Conservation (phyloP, 306 rosid genomes). For the Styphnolobium japonicum region DNA sequence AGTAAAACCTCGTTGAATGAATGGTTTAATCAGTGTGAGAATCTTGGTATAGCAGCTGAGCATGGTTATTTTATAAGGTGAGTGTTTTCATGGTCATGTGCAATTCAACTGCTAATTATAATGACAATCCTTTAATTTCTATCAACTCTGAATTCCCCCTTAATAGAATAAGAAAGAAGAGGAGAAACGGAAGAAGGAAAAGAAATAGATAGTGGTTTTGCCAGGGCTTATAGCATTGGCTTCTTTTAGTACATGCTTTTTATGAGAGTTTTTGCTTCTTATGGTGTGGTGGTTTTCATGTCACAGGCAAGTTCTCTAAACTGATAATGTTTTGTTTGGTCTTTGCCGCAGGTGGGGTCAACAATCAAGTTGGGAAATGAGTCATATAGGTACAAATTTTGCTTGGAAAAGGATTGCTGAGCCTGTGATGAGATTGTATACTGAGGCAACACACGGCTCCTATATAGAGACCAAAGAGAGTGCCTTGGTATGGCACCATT, state of each 20-base stretch:
- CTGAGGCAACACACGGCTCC: conserved; percentile 66
- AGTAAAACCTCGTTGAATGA: conserved; percentile 43
- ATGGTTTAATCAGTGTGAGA: conserved; percentile 62
- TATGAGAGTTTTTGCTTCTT: background rate
- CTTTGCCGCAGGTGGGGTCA: conserved; percentile 48
- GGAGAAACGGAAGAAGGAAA: background rate
- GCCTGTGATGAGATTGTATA: conserved; percentile 63
- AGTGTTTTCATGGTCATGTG: background rate
- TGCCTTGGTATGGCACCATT: conserved; percentile 75
- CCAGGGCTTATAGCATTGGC: background rate
- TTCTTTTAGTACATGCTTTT: background rate
- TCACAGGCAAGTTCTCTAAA: background rate
- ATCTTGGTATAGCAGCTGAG: conserved; percentile 82
- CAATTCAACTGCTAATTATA: background rate
- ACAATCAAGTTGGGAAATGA: conserved; percentile 56
- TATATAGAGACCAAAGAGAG: conserved; percentile 72
- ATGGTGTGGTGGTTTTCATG: background rate
- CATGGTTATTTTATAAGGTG: conserved; percentile 73
- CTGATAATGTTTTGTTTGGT: conserved; percentile 2
- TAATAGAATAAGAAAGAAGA: background rate
- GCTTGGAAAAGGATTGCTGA: conserved; percentile 62
- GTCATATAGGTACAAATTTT: conserved; percentile 27
- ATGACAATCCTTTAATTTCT: background rate
- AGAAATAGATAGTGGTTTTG: background rate
- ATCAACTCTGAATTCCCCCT: background rate